Evolutionary conservation across 768 basidiomycete species (phyloP), one percentile per base, ranked within the genome.

Genomic region (Strobilomyces dryophilus): DNA sequence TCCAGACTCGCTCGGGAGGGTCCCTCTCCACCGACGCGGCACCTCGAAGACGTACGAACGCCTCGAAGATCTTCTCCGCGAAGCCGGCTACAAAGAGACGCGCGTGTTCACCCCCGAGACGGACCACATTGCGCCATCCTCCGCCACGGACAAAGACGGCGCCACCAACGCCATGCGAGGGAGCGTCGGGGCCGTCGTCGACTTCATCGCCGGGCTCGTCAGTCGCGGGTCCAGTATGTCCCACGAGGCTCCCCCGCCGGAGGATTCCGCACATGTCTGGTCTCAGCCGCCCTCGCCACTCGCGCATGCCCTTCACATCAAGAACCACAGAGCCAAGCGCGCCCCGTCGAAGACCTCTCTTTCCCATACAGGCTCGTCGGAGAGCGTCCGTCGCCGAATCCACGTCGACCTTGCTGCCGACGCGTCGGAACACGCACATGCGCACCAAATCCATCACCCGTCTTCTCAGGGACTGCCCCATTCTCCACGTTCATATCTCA

Each of bases 61-160:
- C 6, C 77, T 95, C 18, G 93, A 93, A 58, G 90, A 94, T 70
- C 75, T 97, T 17, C 76, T 97, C 26, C 76, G 82, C 46, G 88
- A 92, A 66, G 91, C 91, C 1, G 93, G 93, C 2, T 95, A 94
- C 76, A 92, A 92, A 67, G 93, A 95, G 65, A 94, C 92, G 4
- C 80, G 92, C 40, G 79, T 97, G 11, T 89, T 90, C 61, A 94
- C 93, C 0, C 92, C 93, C 8, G 90, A 93, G 68, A 74, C 78
- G 5, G 89, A 92, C 54, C 77, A 79, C 36, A 62, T 65, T 17
- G 72, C 66, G 21, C 61, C 63, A 24, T 61, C 63, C 20, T 64
- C 63, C 11, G 64, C 68, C 12, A 14, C 47, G 9, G 62, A 52
- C 56, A 67, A 61, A 34, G 63, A 51, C 53, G 54, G 65, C 9